A percentile compares a stretch with the other conserved stretches of the same genome.
Evolutionary conservation across 2,329 filamentous ascomycete species (phyloP).

Genomic region (Trichoderma sp.): DNA sequence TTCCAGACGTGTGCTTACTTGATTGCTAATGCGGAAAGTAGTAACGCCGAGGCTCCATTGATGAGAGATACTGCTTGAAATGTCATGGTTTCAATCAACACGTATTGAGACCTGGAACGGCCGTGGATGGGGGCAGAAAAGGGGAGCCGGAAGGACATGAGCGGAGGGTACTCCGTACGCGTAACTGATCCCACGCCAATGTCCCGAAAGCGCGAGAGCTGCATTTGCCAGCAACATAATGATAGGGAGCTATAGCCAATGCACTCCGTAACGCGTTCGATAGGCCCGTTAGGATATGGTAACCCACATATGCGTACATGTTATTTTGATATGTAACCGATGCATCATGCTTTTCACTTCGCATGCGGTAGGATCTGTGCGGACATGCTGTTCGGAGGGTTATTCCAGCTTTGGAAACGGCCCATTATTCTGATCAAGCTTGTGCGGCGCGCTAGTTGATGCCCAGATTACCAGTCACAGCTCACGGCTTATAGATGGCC

Average conservation of each 20-base stretch:
- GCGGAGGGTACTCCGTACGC: neutral
- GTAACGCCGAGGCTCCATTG: constrained; percentile 8
- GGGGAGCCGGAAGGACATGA: constrained; percentile 1
- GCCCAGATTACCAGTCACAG: constrained; percentile 17
- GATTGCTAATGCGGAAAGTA: neutral
- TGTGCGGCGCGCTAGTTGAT: constrained; percentile 4
- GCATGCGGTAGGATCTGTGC: constrained; percentile 11
- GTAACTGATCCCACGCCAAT: neutral
- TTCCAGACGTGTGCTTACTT: neutral
- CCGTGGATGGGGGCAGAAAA: neutral
- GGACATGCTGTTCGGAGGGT: constrained; percentile 2
- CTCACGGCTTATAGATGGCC: neutral
- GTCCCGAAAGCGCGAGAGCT: neutral
- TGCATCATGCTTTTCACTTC: neutral
- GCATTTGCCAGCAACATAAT: neutral
- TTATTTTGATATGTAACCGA: neutral
- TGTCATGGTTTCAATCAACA: neutral
- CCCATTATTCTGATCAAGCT: constrained; percentile 10
- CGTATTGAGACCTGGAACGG: neutral
- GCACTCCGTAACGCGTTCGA: neutral
- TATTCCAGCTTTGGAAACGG: constrained; percentile 22
- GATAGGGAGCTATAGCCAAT: neutral
- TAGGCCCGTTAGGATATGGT: neutral
- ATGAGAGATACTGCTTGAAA: neutral
- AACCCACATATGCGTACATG: constrained; percentile 1